Conservation (phyloP, 306 rosid species). For the Prunus kanzakura region DNA sequence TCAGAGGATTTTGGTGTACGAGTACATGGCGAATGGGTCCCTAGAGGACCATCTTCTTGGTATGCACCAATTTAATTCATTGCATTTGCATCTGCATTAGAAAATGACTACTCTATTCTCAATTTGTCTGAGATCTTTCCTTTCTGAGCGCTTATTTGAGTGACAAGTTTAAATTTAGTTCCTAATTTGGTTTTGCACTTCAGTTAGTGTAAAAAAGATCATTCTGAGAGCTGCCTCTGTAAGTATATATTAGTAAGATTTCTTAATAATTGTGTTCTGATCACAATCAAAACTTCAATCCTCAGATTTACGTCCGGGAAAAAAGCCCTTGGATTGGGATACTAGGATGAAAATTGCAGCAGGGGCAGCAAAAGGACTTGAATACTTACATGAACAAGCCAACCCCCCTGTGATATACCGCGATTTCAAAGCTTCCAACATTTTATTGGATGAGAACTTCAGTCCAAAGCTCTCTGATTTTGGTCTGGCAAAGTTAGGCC, state of each 20-base stretch:
- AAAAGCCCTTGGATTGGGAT: constrained; percentile 66
- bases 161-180: too few species aligned
- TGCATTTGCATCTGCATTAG: background rate
- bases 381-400: constrained; percentile 77
- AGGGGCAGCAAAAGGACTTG: constrained; percentile 89
- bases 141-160: background rate
- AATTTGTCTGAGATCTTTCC: background rate
- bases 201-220: too few species aligned
- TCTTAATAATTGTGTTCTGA: background rate
- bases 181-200: too few species aligned
- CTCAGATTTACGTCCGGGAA: constrained; percentile 41
- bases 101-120: background rate
- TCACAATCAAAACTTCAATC: constrained; percentile 1
- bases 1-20: constrained; percentile 80
- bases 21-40: constrained; percentile 83
- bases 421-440: constrained; percentile 87
- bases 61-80: constrained; percentile 13
- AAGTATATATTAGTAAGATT: background rate
- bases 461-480: constrained; percentile 87
- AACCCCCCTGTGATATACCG: constrained; percentile 86
- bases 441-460: constrained; percentile 69
- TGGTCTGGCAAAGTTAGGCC: constrained; percentile 94
- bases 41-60: constrained; percentile 93
- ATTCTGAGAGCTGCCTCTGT: too few species aligned
- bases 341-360: constrained; percentile 84